phyloP scores from a whole-genome alignment of 495 filamentous ascomycete genomes.

The Podospora conica region DNA sequence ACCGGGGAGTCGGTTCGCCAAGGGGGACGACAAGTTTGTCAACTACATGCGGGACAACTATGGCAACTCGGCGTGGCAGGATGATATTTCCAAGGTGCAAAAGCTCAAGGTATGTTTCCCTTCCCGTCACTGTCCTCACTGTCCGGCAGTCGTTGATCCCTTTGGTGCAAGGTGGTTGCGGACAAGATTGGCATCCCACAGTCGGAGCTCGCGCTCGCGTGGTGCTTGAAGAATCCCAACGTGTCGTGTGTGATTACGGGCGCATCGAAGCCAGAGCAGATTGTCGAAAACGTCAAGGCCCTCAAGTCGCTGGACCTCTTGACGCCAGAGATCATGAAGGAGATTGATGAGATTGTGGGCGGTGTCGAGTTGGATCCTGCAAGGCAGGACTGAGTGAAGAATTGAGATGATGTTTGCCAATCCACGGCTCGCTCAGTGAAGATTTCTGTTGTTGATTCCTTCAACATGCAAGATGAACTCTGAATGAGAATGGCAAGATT shows the following conservation, averaged over 20 bases:
- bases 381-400: conserved; percentile 15
- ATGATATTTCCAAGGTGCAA: conserved; percentile 33
- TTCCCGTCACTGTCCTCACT: neutral
- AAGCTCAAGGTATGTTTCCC: conserved; percentile 32
- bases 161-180: conserved; percentile 36
- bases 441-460: too few relatives aligned
- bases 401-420: neutral
- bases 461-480: too few relatives aligned
- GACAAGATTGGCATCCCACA: conserved; percentile 57
- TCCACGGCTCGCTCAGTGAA: too few relatives aligned
- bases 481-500: too few relatives aligned
- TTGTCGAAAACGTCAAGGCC: conserved; percentile 57
- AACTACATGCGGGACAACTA: conserved; percentile 31
- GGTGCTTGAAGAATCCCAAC: conserved; percentile 66
- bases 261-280: conserved; percentile 61
- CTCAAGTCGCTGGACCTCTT: conserved; percentile 53
- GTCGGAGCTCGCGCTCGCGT: conserved; percentile 59
- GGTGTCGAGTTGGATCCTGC: conserved; percentile 23
- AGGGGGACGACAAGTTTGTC: conserved; percentile 31
- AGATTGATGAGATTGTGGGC: conserved; percentile 53
- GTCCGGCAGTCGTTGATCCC: conserved; percentile 10
- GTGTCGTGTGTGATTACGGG: conserved; percentile 65
- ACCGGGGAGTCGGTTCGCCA: conserved; percentile 42
- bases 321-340: conserved; percentile 58
- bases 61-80: conserved; percentile 22